Base-by-base conservation (phyloP, 2,329 filamentous ascomycete genomes). In the Colletotrichum tropicicola region DNA sequence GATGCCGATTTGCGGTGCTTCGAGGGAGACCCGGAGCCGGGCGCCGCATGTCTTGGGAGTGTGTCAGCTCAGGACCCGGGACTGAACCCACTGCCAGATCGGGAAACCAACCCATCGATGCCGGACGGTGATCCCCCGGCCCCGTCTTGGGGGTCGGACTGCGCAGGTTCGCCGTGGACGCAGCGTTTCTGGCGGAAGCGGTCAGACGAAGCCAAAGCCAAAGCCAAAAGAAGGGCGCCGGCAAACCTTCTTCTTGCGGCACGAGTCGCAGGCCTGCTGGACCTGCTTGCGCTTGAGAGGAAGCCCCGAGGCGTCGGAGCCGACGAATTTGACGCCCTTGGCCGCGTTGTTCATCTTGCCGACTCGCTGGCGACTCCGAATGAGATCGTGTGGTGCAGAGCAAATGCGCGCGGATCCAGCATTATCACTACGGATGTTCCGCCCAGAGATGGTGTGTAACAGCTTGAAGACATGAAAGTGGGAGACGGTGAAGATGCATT, bases 221-320 rank as follows among this genome's bases (percentile, higher is more conserved):
- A 2, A 10, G 7, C 9, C n/a, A 17, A 35, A 21, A 9, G 3
- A 27, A 39, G 10, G 17, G 7, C 66, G 30, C 8, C 1, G 10
- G n/a, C 72, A 48, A 53, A 85, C 84, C 79, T 88, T 88, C 66
- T 83, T 83, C 51, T 81, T 83, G 5, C 87, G 83, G 68, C 87
- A 89, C 2, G 78, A 74, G 0, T 80, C 77, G 67, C 87, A 89
- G 5, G 87, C 87, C 28, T 88, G 85, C 61, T 83, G 81, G 21
- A 87, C 85, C 70, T 89, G 87, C 68, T 86, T 86, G 53, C 87
- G 78, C 76, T 89, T 89, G 58, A 86, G 77, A 5, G 86, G 86
- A 62, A 88, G 74, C 17, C 85, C 86, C 23, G 78, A 78, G 6
- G 79, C 78, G 73, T 88, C 84, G 12, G 85, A 84, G 56, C 81